Evolutionary conservation across 768 basidiomycete genomes (phyloP).

Genomic region (Tylopilus plumbeoviolaceoides): DNA sequence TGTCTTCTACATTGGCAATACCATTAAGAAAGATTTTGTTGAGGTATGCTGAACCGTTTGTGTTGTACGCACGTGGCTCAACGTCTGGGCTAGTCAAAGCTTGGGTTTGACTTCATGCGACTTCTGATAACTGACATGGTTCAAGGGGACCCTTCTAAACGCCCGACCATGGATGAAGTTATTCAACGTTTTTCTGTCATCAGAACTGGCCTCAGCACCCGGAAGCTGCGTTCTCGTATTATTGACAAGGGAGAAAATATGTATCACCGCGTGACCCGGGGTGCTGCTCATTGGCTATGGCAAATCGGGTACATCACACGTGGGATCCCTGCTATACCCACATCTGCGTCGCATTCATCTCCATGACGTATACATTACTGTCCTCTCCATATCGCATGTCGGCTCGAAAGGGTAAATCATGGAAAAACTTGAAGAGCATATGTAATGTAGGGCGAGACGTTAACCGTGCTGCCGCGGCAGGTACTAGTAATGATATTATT

Average conservation of each 20-base stretch:
- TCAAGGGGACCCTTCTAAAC: slow-evolving; percentile 28
- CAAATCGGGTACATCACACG: neutral
- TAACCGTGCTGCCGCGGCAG: too few species aligned
- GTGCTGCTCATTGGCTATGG: neutral
- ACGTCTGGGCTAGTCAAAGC: neutral
- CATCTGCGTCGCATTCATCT: neutral
- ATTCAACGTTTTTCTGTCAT: neutral
- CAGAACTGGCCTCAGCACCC: neutral
- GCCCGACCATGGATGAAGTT: neutral
- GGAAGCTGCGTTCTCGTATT: neutral
- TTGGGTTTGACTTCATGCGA: slow-evolving; percentile 25
- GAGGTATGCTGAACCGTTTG: neutral
- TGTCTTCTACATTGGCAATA: neutral
- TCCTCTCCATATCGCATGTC: too few species aligned
- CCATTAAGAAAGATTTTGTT: neutral
- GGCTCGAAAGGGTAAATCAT: too few species aligned
- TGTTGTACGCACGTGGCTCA: too few species aligned
- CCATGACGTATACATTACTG: too few species aligned
- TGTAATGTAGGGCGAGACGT: too few species aligned
- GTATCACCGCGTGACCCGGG: neutral
- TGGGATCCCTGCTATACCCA: neutral
- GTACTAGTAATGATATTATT: too few species aligned
- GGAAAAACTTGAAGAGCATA: too few species aligned
- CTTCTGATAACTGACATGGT: slow-evolving; percentile 37
- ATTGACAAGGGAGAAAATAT: neutral